Conservation (phyloP, 2,329 filamentous ascomycete species). For the Aspergillus texensis region DNA sequence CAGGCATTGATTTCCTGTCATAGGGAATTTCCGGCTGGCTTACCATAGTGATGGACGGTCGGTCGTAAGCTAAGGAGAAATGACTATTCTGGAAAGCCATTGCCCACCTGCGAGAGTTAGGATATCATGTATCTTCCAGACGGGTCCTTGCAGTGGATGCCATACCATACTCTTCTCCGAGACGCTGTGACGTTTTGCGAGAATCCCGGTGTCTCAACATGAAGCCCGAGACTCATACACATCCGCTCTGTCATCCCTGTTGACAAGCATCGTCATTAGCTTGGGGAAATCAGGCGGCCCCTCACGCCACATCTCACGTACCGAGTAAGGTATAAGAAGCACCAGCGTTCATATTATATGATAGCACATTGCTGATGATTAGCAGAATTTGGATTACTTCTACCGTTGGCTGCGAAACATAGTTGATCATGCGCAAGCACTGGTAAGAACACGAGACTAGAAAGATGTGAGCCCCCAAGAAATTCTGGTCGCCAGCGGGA, state of each 20-base stretch:
- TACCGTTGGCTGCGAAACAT: conserved; percentile 62
- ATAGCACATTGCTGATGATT: conserved; percentile 64
- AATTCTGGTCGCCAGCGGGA: background rate
- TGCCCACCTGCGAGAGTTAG: conserved; percentile 47
- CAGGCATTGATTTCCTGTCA: conserved; percentile 53
- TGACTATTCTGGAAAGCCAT: conserved; percentile 64
- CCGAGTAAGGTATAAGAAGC: conserved; percentile 64
- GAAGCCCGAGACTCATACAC: conserved; percentile 61
- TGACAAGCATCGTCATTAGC: conserved; percentile 5
- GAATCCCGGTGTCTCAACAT: conserved; percentile 55
- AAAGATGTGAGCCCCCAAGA: conserved; percentile 25
- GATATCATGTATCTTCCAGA: background rate
- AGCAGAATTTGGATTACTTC: conserved; percentile 65
- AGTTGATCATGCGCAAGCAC: conserved; percentile 65
- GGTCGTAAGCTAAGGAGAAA: conserved; percentile 63
- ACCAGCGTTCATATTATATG: conserved; percentile 67
- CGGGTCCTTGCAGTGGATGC: background rate
- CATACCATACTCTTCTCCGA: conserved; percentile 42
- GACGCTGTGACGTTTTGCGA: conserved; percentile 47
- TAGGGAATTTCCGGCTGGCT: conserved; percentile 52
- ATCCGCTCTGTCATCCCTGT: conserved; percentile 45
- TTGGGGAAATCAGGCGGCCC: background rate
- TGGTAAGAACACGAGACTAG: conserved; percentile 66
- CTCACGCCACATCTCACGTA: conserved; percentile 28
- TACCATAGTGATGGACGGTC: conserved; percentile 56